Conservation (phyloP, 2,329 filamentous ascomycete species). For the Beauveria asiatica region DNA sequence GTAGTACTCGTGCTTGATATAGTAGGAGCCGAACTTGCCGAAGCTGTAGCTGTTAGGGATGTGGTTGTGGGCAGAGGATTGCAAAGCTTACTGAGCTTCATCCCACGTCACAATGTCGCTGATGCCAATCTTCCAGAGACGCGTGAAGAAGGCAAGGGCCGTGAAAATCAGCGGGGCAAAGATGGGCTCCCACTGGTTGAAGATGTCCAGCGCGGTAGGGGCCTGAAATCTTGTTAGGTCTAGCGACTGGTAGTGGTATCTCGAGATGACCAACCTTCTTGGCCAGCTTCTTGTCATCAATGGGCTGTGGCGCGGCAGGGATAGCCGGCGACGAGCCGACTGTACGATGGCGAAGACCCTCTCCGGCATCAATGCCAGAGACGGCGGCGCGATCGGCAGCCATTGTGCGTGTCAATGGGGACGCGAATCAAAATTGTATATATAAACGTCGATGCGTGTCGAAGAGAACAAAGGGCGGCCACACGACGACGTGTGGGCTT, state of each 20-base stretch:
- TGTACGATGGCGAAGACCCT: conserved; percentile 48
- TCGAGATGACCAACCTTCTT: conserved; percentile 40
- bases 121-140: conserved; percentile 61
- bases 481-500: not conserved
- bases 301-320: conserved; percentile 31
- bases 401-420: conserved; percentile 29
- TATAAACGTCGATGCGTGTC: conserved; percentile 1
- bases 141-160: conserved; percentile 54
- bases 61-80: conserved; percentile 13
- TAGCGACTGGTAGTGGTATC: not conserved
- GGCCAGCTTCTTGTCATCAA: conserved; percentile 47
- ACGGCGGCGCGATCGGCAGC: conserved; percentile 46
- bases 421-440: not conserved
- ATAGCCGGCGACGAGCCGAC: conserved; percentile 29
- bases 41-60: conserved; percentile 46
- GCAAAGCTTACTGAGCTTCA: conserved; percentile 49
- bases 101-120: conserved; percentile 61
- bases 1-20: conserved; percentile 98
- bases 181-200: conserved; percentile 56
- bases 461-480: not conserved
- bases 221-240: conserved; percentile 24
- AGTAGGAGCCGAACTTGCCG: conserved; percentile 97
- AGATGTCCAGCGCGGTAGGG: conserved; percentile 51
- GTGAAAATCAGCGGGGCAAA: conserved; percentile 55
- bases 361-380: conserved; percentile 51